Conservation (phyloP, 805 yeast genomes). For the Saturnispora quitensis region DNA sequence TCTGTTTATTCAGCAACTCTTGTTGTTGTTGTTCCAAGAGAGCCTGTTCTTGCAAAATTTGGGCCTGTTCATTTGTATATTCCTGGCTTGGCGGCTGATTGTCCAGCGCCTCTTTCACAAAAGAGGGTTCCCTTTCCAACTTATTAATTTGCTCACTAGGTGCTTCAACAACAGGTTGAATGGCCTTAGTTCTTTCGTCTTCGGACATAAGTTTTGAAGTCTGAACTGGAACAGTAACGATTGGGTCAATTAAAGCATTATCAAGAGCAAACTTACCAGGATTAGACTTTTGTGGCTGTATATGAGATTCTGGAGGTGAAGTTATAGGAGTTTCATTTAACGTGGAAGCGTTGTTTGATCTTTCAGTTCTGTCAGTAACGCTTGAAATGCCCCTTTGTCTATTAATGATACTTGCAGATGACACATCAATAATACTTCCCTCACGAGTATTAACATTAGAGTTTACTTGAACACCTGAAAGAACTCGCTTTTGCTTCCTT, state of each 20-base stretch:
- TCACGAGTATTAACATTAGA: slow-evolving; percentile 10
- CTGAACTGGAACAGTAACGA: slow-evolving; percentile 11
- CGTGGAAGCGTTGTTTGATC: slow-evolving; percentile 1
- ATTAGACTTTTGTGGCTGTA: neutral
- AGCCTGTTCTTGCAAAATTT: slow-evolving; percentile 12
- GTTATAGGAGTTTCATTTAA: slow-evolving; percentile 5
- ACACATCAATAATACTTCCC: neutral
- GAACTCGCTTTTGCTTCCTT: slow-evolving; percentile 18
- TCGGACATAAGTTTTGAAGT: neutral
- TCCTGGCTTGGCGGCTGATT: neutral
- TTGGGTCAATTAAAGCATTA: slow-evolving; percentile 5
- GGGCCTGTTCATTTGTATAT: slow-evolving; percentile 7
- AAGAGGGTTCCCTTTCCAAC: neutral
- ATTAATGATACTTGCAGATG: neutral
- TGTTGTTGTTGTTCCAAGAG: slow-evolving; percentile 14
- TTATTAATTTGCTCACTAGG: neutral
- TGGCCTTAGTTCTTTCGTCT: neutral
- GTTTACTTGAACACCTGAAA: neutral
- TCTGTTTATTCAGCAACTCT: slow-evolving; percentile 11
- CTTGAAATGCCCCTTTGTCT: slow-evolving; percentile 3
- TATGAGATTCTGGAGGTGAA: slow-evolving; percentile 2
- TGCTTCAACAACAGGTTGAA: neutral
- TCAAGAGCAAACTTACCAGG: slow-evolving; percentile 7
- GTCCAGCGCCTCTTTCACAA: neutral
- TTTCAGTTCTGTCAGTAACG: slow-evolving; percentile 3